These are phyloP conservation scores for Nannizzia gypsea DNA, from an alignment of 2,329 filamentous ascomycete genomes.

Conservation along the genomic window DNA sequence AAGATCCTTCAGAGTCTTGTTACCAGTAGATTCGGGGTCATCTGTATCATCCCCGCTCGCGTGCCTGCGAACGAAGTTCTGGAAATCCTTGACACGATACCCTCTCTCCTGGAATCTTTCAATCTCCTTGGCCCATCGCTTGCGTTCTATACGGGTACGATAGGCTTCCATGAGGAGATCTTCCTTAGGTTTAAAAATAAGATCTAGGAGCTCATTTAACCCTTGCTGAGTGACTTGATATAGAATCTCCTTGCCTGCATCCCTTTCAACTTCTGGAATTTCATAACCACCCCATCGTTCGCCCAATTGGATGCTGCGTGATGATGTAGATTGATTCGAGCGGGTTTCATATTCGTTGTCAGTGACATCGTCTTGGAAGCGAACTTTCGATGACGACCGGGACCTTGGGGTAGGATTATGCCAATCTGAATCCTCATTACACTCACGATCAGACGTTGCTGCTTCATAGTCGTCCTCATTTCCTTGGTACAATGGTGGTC, in stretches of 20 bases:
- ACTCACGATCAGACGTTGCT: conserved; percentile 35
- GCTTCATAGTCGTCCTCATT: conserved; percentile 45
- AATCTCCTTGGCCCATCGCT: conserved; percentile 39
- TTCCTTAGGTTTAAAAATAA: conserved; percentile 71
- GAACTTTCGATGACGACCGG: conserved; percentile 65
- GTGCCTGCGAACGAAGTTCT: background rate
- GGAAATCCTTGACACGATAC: conserved; percentile 7
- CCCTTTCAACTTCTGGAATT: conserved; percentile 65
- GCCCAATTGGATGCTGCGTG: conserved; percentile 51
- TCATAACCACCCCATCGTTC: conserved; percentile 69
- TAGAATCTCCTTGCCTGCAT: conserved; percentile 76
- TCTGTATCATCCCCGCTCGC: conserved; percentile 21
- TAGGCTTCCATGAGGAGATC: conserved; percentile 59
- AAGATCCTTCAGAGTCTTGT: conserved; percentile 34
- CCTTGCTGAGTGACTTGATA: conserved; percentile 87
- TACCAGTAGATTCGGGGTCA: conserved; percentile 11
- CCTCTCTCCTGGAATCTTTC: conserved; percentile 22
- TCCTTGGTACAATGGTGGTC: conserved; percentile 48
- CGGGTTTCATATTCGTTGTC: conserved; percentile 56
- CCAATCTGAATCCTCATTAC: conserved; percentile 21
- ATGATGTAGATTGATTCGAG: conserved; percentile 62
- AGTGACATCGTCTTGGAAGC: conserved; percentile 59
- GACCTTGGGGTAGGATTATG: conserved; percentile 43
- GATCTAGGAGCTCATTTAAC: conserved; percentile 83
- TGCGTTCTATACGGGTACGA: conserved; percentile 50